Percentiles rank a stretch among this genome's conserved stretches.
Evolutionary conservation across 2,329 filamentous ascomycete species (phyloP).

Genomic region (Corinectria fuckeliana): DNA sequence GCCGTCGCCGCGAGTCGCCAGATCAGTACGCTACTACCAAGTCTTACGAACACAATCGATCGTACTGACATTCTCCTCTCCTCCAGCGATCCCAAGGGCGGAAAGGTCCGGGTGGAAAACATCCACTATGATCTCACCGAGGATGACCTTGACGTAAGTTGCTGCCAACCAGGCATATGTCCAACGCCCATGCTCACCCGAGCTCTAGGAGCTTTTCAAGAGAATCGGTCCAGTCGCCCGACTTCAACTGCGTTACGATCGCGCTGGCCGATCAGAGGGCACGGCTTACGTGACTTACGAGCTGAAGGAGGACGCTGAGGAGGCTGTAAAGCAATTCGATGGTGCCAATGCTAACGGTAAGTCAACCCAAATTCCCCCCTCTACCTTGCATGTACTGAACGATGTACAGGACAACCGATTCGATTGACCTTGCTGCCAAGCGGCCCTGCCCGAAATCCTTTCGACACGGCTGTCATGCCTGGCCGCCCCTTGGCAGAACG

Average conservation of each 20-base stretch:
- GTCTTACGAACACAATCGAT: constrained; percentile 4
- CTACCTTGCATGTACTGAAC: constrained; percentile 9
- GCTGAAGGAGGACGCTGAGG: constrained; percentile 70
- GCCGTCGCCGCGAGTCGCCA: constrained; percentile 53
- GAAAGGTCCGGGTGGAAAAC: constrained; percentile 85
- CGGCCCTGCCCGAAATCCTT: constrained; percentile 59
- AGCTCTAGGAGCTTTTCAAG: constrained; percentile 74
- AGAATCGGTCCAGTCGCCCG: constrained; percentile 75
- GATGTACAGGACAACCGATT: constrained; percentile 74
- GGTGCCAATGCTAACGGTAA: constrained; percentile 86
- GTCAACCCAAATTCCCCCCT: background rate
- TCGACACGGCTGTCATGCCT: constrained; percentile 62
- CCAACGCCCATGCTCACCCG: constrained; percentile 35
- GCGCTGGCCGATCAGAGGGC: constrained; percentile 86
- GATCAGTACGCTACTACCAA: constrained; percentile 41
- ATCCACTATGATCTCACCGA: constrained; percentile 91
- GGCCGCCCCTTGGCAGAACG: constrained; percentile 66
- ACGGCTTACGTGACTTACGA: constrained; percentile 85
- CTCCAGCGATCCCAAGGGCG: constrained; percentile 59
- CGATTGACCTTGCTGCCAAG: constrained; percentile 69
- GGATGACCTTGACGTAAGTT: constrained; percentile 76
- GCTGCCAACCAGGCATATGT: background rate
- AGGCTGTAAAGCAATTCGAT: constrained; percentile 81
- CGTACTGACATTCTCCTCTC: constrained; percentile 19
- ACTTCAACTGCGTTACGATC: constrained; percentile 80